These are phyloP conservation scores for Lecanosticta acicola DNA, from an alignment of 2,329 filamentous ascomycete genomes.

Conservation along the genomic window DNA sequence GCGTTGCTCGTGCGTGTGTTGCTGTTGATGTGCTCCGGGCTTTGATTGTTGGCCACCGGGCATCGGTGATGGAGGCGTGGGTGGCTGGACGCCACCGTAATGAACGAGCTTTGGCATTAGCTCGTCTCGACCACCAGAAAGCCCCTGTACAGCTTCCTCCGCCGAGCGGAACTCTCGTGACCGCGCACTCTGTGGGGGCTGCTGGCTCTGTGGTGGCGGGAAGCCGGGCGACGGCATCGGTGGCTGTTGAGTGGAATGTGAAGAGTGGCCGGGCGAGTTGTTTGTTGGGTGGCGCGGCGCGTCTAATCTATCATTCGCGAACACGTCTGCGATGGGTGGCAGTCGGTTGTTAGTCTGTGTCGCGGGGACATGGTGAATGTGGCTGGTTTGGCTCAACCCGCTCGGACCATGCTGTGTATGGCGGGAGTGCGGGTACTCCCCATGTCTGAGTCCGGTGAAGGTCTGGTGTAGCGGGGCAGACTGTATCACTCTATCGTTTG, in stretches of 20 bases:
- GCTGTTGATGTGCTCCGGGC: conserved; percentile 14
- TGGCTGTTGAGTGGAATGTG: conserved; percentile 51
- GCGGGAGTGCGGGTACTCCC: conserved; percentile 37
- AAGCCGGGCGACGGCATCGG: conserved; percentile 75
- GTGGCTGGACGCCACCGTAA: conserved; percentile 89
- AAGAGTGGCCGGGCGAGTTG: conserved; percentile 60
- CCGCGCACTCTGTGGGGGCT: conserved; percentile 51
- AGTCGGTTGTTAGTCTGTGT: conserved; percentile 86
- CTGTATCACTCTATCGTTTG: conserved; percentile 90
- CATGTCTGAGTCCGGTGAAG: conserved; percentile 83
- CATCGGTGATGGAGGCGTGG: conserved; percentile 78
- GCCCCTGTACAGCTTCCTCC: conserved; percentile 85
- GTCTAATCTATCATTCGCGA: conserved; percentile 67
- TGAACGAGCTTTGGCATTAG: conserved; percentile 89
- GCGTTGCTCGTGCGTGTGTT: conserved; percentile 33
- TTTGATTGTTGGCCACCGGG: conserved; percentile 32
- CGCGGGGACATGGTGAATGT: conserved; percentile 85
- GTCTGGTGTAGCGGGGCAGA: conserved; percentile 92
- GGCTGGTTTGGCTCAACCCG: conserved; percentile 74
- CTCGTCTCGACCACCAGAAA: conserved; percentile 88
- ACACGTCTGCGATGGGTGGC: conserved; percentile 90
- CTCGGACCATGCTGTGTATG: conserved; percentile 68
- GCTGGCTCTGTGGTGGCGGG: conserved; percentile 47
- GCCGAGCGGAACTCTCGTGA: conserved; percentile 88
- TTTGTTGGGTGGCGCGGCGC: conserved; percentile 36